Percentiles rank a stretch among this genome's conserved stretches.
Conservation (phyloP, 2,329 filamentous ascomycete genomes). For the Aspergillus viridinutans region DNA sequence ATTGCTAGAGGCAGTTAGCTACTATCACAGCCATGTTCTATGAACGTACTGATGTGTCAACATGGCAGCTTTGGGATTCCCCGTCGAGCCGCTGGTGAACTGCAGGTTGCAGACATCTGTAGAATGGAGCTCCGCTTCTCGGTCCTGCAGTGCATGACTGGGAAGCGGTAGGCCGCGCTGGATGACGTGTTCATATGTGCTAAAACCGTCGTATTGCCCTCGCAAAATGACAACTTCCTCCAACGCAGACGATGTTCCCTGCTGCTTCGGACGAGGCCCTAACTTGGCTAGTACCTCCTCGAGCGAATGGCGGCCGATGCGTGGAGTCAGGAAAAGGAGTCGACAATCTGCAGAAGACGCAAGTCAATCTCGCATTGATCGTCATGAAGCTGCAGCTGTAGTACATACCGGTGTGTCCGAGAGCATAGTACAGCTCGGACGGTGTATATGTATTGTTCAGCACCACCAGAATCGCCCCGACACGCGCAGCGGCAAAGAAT, state of each 20-base stretch:
- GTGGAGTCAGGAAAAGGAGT: slow-evolving; percentile 67
- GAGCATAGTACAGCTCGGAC: slow-evolving; percentile 65
- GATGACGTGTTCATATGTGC: slow-evolving; percentile 58
- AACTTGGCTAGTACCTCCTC: slow-evolving; percentile 54
- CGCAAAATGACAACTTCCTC: slow-evolving; percentile 59
- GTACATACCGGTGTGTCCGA: slow-evolving; percentile 62
- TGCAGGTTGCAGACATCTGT: slow-evolving; percentile 70
- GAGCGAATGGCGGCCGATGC: slow-evolving; percentile 64
- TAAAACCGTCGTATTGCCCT: slow-evolving; percentile 52
- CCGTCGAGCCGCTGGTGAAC: slow-evolving; percentile 72
- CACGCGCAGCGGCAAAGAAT: slow-evolving; percentile 65
- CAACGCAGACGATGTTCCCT: slow-evolving; percentile 33
- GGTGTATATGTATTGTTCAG: slow-evolving; percentile 79
- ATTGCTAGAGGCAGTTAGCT: slow-evolving; percentile 25
- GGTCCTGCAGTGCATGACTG: slow-evolving; percentile 49
- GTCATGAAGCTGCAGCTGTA: neutral
- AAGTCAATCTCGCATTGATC: neutral
- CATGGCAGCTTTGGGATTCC: slow-evolving; percentile 69
- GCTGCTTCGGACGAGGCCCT: slow-evolving; percentile 29
- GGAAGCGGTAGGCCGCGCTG: slow-evolving; percentile 48
- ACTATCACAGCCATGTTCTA: too few relatives aligned
- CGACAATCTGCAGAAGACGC: slow-evolving; percentile 55
- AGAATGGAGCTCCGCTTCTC: slow-evolving; percentile 55
- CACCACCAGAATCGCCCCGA: slow-evolving; percentile 68
- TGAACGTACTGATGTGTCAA: slow-evolving; percentile 60